Base-by-base conservation (phyloP, 2,329 filamentous ascomycete genomes). In the Colletotrichum sp. region DNA sequence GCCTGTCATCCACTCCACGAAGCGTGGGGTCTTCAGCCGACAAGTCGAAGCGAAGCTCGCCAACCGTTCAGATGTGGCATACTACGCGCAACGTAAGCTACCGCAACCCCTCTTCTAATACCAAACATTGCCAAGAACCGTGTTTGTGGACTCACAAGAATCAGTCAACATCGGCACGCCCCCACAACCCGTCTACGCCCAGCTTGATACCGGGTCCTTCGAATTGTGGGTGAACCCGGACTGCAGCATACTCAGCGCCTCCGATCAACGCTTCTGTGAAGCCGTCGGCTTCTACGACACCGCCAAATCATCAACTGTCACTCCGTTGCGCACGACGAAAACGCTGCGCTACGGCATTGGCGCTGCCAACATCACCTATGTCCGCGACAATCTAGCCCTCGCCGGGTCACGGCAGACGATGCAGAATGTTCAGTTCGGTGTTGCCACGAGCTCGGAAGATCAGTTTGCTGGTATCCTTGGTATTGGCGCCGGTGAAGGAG, bases 401-500 rank as follows among this genome's bases (percentile, higher is more conserved):
- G 81, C 84, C 8, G 84, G 85, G 60, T 85, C 84, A 43, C 32
- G 28, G 25, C 76, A 83, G 12, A 79, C 86, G 3, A 85, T 86
- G 12, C 82, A 92, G 18, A 81, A 85, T n/a, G 87, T 93, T 68
- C 91, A 93, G 79, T 93, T 94, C 76, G 93, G 93, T 76, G 89
- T 94, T 48, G 93, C 92, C n/a, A 89, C 88, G 52, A 79, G 81
- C 15, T 87, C 86, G 8, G 76, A 82, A 16, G 86, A 89, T 75
- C 86, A 89, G 76, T 89, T 88, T 74, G 85, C 88, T 0, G 89
- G 89, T 48, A 95, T 97, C 62, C 84, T 97, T 25, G 95, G 95
- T 27, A 93, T 97, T 71, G 95, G 95, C 28, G 95, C 95, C 81
- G 87, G 91, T 5, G 64, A 84, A 15, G 87, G 86, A 43, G 78